These are phyloP conservation scores for Ceratobasidium sp. DNA, from an alignment of 1,284 basidiomycete genomes.

Conservation along the genomic window DNA sequence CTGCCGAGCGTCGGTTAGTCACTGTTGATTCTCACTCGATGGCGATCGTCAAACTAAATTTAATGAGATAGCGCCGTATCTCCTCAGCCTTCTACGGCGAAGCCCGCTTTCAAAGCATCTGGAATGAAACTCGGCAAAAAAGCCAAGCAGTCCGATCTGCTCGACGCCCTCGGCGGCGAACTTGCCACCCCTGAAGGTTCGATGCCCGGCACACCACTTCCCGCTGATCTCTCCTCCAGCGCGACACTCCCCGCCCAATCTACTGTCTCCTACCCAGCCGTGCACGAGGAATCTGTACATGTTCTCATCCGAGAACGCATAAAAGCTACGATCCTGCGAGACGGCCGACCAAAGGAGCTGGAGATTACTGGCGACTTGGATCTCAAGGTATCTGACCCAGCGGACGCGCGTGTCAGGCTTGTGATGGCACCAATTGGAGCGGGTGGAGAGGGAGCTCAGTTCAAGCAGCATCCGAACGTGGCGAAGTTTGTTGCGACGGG, in stretches of 20 bases:
- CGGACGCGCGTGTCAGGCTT: conserved; percentile 81
- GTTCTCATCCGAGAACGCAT: conserved; percentile 88
- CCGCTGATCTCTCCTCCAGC: conserved; percentile 56
- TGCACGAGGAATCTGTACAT: conserved; percentile 67
- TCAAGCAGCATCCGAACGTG: conserved; percentile 97
- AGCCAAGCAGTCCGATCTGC: conserved; percentile 85
- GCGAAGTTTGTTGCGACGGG: conserved; percentile 79
- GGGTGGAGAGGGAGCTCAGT: conserved; percentile 76
- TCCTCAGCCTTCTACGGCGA: conserved; percentile 28
- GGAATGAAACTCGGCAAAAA: conserved; percentile 99
- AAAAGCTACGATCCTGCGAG: conserved; percentile 84
- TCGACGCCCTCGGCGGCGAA: conserved; percentile 90
- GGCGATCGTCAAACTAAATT: not conserved
- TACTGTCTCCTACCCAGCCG: conserved; percentile 65
- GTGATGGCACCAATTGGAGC: conserved; percentile 72
- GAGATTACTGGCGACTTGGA: conserved; percentile 97
- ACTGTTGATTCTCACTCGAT: not conserved
- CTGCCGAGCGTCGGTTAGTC: conserved; percentile 49
- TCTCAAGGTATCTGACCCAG: conserved; percentile 82
- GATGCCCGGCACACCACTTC: conserved; percentile 63
- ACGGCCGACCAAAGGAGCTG: conserved; percentile 90
- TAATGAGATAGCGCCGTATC: conserved; percentile 24
- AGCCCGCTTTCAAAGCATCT: conserved; percentile 90
- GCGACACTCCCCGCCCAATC: conserved; percentile 74
- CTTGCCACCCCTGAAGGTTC: conserved; percentile 68